These are phyloP conservation scores for Stemphylium beticola DNA, from an alignment of 2,329 filamentous ascomycete species.

Conservation along the genomic window DNA sequence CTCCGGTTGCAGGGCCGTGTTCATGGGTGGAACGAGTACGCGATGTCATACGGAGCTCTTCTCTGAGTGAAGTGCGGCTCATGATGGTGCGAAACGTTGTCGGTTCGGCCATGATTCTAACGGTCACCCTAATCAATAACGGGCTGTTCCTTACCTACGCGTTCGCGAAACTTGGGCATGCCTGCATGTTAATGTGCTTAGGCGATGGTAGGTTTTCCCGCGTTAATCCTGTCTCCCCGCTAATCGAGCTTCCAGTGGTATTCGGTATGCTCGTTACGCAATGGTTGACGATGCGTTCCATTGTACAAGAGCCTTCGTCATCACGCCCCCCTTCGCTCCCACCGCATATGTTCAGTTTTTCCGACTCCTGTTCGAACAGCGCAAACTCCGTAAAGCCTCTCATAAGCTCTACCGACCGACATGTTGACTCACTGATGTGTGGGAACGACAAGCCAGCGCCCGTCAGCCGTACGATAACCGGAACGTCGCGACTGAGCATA, in stretches of 20 bases:
- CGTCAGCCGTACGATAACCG: background rate
- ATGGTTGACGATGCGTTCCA: slow-evolving; percentile 26
- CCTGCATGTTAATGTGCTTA: slow-evolving; percentile 48
- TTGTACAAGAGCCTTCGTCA: background rate
- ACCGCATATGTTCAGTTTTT: background rate
- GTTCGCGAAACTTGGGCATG: slow-evolving; percentile 42
- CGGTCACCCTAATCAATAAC: slow-evolving; percentile 46
- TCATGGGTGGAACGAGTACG: background rate
- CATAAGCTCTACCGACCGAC: background rate
- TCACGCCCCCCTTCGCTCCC: background rate
- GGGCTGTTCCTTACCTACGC: slow-evolving; percentile 33
- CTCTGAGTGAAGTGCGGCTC: slow-evolving; percentile 18
- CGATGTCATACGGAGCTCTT: background rate
- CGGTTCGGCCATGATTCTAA: slow-evolving; percentile 41
- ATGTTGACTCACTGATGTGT: background rate
- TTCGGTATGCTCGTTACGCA: slow-evolving; percentile 27
- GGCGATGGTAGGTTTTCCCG: slow-evolving; percentile 44
- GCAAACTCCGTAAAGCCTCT: background rate
- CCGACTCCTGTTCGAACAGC: background rate
- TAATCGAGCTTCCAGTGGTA: slow-evolving; percentile 16
- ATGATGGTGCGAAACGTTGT: slow-evolving; percentile 34
- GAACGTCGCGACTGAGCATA: background rate
- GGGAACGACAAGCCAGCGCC: background rate
- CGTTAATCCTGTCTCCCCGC: background rate
- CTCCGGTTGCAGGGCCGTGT: background rate